Percentiles rank a stretch among this genome's conserved stretches.
Evolutionary conservation across 441 rosid species (phyloP).

Genomic region (Mallotus japonicus): DNA sequence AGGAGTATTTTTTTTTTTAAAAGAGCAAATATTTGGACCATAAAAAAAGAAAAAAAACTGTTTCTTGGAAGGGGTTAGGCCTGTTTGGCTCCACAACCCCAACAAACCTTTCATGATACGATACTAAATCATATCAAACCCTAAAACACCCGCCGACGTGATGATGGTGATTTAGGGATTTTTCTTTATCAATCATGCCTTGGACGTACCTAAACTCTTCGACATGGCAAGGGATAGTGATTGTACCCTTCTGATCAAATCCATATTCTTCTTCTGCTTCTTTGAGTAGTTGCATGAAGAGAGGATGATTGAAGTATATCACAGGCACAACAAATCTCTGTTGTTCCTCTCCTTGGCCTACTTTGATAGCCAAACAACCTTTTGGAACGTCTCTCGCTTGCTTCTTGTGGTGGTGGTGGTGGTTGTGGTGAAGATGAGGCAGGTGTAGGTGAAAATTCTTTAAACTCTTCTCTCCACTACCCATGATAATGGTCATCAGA

Average conservation of each 20-base stretch:
- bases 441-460: conserved; percentile 57
- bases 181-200: conserved; percentile 65
- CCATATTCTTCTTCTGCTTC: conserved; percentile 94
- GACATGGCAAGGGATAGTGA: conserved; percentile 84
- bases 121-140: conserved; percentile 36
- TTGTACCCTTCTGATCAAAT: conserved; percentile 83
- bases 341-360: conserved; percentile 70
- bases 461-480: conserved; percentile 45
- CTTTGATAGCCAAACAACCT: conserved; percentile 87
- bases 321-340: conserved; percentile 86
- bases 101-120: neutral
- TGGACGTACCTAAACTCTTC: conserved; percentile 77
- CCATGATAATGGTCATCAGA: conserved; percentile 32
- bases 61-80: conserved; percentile 33
- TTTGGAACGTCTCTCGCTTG: conserved; percentile 66
- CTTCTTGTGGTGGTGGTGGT: conserved; percentile 36
- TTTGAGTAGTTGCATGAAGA: conserved; percentile 72
- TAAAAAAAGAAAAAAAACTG: neutral
- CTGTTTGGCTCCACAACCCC: conserved; percentile 39
- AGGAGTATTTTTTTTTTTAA: neutral
- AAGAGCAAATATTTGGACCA: neutral
- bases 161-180: conserved; percentile 38
- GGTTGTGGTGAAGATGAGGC: conserved; percentile 40
- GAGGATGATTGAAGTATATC: conserved; percentile 79
- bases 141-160: conserved; percentile 69